Base-by-base conservation (phyloP, 1,139 yeast genomes). In the Geotrichum klebahnii region DNA sequence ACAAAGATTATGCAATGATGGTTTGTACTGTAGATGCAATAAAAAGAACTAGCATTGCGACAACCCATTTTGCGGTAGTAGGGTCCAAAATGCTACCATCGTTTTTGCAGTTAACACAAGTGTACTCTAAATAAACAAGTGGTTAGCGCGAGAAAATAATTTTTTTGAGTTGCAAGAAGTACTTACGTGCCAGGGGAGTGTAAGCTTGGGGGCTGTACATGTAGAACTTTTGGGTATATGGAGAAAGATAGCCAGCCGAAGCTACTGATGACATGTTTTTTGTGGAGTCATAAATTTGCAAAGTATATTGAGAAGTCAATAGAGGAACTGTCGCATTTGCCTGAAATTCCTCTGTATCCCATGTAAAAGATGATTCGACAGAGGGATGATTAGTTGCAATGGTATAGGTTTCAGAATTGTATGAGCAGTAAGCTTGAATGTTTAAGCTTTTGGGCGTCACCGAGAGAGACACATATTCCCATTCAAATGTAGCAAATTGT, bases 401-500 rank as follows among this genome's bases (percentile, higher is more conserved):
- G 12, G 74, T 71, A 48, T 67, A 66, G 2, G 69, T 64, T 51
- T 69, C 65, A 16, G 63, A 55, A 56, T 71, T 70, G 48, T 52
- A 53, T 2, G 71, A 61, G 60, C 74, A 70, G 48, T 61, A 59
- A 2, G 72, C 72, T 50, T 67, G 66, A 32, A 71, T 62, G 52
- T 71, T 68, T 44, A 71, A 51, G 0, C 66, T 65, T 20, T 61
- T 55, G 1, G 75, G 75, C 6, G 71, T 65, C 20, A 67, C 62
- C 1, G 55, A 48, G 12, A 71, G 61, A 39, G 65, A 61, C 22
- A 74, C 69, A 53, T 67, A 71, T 31, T 65, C 59, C 75, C 75
- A 71, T 24, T 66, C 61, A 53, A 71, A 71, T 12, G 75, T 69
- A 10, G 73, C 74, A 34, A 59, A 55, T 14, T 65, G 65, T 3